These are phyloP conservation scores for Ophidiomyces ophidiicola DNA, from an alignment of 2,329 filamentous ascomycete genomes.

Conservation along the genomic window DNA sequence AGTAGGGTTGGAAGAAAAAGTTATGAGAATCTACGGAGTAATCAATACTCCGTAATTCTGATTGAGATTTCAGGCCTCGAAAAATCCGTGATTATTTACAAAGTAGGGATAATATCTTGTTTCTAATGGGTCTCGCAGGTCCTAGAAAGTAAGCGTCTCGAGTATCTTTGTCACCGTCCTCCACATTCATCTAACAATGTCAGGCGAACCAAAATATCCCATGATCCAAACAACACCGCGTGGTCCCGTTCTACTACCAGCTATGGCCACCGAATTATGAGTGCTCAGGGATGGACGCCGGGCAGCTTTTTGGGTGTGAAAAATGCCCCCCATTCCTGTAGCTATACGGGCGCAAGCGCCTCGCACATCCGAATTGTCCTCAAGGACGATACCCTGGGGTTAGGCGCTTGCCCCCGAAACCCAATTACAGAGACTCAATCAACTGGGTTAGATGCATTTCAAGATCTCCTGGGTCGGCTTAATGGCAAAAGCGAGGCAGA, in stretches of 20 bases:
- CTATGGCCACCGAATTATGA: constrained; percentile 83
- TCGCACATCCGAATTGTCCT: constrained; percentile 74
- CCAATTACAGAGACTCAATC: constrained; percentile 55
- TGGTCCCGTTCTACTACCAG: constrained; percentile 73
- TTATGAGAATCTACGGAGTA: no score
- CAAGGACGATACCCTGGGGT: constrained; percentile 82
- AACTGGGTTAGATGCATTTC: constrained; percentile 77
- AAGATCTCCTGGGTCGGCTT: constrained; percentile 71
- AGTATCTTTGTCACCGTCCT: background rate
- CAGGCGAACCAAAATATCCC: constrained; percentile 59
- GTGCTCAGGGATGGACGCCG: constrained; percentile 79
- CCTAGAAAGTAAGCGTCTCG: constrained; percentile 48
- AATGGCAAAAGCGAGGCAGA: constrained; percentile 76
- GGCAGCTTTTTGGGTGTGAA: constrained; percentile 70
- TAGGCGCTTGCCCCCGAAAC: constrained; percentile 67
- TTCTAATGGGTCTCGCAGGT: constrained; percentile 54
- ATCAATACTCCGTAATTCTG: no score
- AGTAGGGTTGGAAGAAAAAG: no score
- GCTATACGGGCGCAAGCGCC: constrained; percentile 67
- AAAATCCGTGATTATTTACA: no score
- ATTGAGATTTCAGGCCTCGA: no score
- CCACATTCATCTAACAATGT: background rate
- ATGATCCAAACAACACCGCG: constrained; percentile 90
- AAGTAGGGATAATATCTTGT: no score
- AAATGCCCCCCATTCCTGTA: constrained; percentile 59